Percentiles rank a stretch among this genome's conserved stretches.
phyloP scores from a whole-genome alignment of 352 stramenopile species.

The Thalassiosira exigua region DNA sequence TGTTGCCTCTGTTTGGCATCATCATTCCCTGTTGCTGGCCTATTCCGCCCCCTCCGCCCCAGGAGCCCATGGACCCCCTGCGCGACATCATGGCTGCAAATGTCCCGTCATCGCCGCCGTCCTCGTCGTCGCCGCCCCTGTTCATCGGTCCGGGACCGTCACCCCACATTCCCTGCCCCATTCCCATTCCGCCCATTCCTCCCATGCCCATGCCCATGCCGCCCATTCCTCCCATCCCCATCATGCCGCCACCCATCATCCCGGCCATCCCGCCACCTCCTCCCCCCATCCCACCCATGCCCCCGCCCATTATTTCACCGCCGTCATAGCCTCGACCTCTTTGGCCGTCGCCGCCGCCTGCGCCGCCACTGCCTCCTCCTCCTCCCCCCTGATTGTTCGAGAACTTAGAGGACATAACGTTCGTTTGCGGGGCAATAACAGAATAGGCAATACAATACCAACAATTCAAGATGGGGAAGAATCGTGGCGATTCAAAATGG shows the following conservation, averaged over 20 bases:
- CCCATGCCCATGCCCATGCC: not conserved
- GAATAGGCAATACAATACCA: not conserved
- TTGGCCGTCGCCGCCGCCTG: not conserved
- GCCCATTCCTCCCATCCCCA: not conserved
- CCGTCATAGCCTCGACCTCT: not conserved
- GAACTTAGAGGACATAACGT: not conserved
- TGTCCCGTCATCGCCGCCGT: not conserved
- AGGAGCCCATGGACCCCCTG: not conserved
- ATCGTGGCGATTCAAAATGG: too few species aligned
- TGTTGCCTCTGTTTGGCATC: too few species aligned
- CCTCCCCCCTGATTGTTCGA: not conserved
- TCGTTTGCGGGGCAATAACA: not conserved
- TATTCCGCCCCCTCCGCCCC: not conserved
- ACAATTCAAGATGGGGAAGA: too few species aligned
- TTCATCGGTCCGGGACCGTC: not conserved
- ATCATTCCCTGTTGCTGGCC: too few species aligned
- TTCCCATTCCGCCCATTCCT: not conserved
- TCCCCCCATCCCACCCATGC: not conserved
- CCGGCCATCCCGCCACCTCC: not conserved
- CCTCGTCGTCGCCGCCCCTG: not conserved
- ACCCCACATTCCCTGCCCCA: not conserved
- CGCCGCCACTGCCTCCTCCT: not conserved
- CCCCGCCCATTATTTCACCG: not conserved
- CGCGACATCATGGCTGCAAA: too few species aligned
- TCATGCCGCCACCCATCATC: not conserved